Evolutionary conservation across 2,329 filamentous ascomycete species (phyloP).

Genomic region (Graphilbum ipis-grandicollis): DNA sequence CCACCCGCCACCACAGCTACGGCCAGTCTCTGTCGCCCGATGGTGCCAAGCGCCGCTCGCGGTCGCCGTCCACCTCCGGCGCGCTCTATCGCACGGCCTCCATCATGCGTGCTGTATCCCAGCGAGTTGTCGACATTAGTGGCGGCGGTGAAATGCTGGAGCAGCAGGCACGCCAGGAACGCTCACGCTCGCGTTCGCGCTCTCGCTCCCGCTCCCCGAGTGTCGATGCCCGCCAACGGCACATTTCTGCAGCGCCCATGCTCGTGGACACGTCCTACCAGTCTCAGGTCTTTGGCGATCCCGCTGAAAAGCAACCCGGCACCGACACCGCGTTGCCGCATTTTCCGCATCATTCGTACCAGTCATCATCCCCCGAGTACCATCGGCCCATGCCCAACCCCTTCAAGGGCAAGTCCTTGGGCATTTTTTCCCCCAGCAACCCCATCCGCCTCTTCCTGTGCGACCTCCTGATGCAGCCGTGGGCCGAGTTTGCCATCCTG

Average conservation of each 20-base stretch:
- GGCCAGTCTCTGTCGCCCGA: conserved; percentile 36
- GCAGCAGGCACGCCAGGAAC: conserved; percentile 45
- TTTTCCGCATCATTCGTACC: conserved; percentile 9
- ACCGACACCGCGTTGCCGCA: conserved; percentile 15
- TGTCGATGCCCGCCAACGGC: conserved; percentile 31
- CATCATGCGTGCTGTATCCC: conserved; percentile 75
- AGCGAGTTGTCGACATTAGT: conserved; percentile 93
- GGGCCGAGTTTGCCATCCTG: conserved; percentile 74
- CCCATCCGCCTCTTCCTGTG: conserved; percentile 57
- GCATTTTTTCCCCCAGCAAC: conserved; percentile 68
- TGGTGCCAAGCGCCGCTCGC: conserved; percentile 33
- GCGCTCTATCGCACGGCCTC: conserved; percentile 55
- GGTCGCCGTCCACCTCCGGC: conserved; percentile 44
- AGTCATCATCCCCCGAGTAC: background rate
- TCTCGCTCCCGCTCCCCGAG: conserved; percentile 17
- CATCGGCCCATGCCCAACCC: conserved; percentile 46
- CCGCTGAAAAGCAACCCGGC: conserved; percentile 26
- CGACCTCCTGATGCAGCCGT: conserved; percentile 69
- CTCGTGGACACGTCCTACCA: conserved; percentile 32
- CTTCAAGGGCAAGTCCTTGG: conserved; percentile 69
- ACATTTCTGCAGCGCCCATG: conserved; percentile 25
- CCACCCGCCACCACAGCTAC: conserved; percentile 32
- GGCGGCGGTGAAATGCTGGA: conserved; percentile 78
- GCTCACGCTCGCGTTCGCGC: conserved; percentile 16
- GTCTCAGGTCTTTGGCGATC: conserved; percentile 26